A percentile compares a stretch with the other conserved stretches of the same genome.
phyloP scores from a whole-genome alignment of 2,329 filamentous ascomycete species.

The Alternaria viburni region DNA sequence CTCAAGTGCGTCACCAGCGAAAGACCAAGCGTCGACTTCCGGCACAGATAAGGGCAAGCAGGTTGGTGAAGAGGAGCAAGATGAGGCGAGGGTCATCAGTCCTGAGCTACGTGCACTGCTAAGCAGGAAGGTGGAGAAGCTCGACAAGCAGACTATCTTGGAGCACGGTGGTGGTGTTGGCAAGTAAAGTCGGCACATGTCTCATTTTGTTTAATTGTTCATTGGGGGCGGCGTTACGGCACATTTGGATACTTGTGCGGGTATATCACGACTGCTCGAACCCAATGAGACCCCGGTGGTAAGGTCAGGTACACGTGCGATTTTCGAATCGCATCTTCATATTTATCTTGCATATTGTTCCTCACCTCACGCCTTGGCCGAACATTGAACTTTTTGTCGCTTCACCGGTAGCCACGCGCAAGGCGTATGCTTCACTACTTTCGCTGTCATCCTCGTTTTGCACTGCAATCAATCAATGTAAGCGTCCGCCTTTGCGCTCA shows the following conservation, averaged over 20 bases:
- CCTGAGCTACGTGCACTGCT: conserved; percentile 67
- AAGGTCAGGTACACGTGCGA: background rate
- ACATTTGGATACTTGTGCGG: background rate
- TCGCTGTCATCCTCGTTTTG: background rate
- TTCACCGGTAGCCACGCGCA: background rate
- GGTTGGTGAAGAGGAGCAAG: conserved; percentile 31
- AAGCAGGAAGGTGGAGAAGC: conserved; percentile 63
- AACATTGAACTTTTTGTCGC: background rate
- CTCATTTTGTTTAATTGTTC: too few relatives aligned
- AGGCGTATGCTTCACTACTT: background rate
- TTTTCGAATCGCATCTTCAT: too few relatives aligned
- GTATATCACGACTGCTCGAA: background rate
- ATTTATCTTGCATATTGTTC: background rate
- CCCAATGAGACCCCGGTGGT: background rate
- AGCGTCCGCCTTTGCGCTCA: background rate
- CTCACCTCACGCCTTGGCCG: conserved; percentile 7
- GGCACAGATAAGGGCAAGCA: conserved; percentile 46
- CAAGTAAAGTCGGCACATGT: background rate
- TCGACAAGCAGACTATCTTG: conserved; percentile 52
- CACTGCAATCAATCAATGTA: background rate
- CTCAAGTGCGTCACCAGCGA: conserved; percentile 22
- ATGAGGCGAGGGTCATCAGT: conserved; percentile 63
- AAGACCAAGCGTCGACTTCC: conserved; percentile 31
- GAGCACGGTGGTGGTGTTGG: conserved; percentile 42
- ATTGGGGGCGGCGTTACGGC: conserved; percentile 8